phyloP scores from a whole-genome alignment of 2,329 filamentous ascomycete genomes.

The Venturia aucupariae region DNA sequence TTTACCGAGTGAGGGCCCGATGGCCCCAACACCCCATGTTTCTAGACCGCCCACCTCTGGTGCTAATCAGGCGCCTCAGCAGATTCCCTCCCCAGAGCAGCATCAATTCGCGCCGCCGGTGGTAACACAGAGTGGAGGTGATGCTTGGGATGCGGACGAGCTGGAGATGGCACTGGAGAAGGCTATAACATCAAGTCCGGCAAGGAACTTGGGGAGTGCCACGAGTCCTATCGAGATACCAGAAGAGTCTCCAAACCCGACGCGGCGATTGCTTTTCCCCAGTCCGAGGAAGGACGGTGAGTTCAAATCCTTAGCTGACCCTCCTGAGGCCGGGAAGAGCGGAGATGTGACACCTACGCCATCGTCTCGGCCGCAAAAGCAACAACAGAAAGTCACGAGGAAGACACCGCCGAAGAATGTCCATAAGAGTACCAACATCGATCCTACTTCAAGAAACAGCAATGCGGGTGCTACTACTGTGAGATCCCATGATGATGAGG shows the following conservation, averaged over 20 bases:
- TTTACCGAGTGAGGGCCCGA: slow-evolving; percentile 7
- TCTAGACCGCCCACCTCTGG: not conserved
- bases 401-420: too few species aligned
- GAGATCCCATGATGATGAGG: too few species aligned
- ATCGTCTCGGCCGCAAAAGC: slow-evolving; percentile 6
- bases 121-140: slow-evolving; percentile 25
- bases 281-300: slow-evolving; percentile 60
- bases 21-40: not conserved
- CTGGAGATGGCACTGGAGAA: slow-evolving; percentile 39
- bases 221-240: slow-evolving; percentile 36
- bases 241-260: slow-evolving; percentile 41
- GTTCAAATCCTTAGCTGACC: slow-evolving; percentile 52
- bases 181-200: slow-evolving; percentile 54
- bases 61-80: not conserved
- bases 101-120: not conserved
- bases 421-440: too few species aligned
- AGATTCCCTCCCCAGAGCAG: not conserved
- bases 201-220: slow-evolving; percentile 39
- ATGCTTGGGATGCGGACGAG: slow-evolving; percentile 17
- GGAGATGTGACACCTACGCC: slow-evolving; percentile 7
- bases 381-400: too few species aligned
- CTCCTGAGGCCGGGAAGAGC: slow-evolving; percentile 16
- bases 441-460: too few species aligned
- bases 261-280: slow-evolving; percentile 65
- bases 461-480: too few species aligned